Evolutionary conservation across 2,329 filamentous ascomycete species (phyloP).

Genomic region (Pseudogymnoascus sp.): DNA sequence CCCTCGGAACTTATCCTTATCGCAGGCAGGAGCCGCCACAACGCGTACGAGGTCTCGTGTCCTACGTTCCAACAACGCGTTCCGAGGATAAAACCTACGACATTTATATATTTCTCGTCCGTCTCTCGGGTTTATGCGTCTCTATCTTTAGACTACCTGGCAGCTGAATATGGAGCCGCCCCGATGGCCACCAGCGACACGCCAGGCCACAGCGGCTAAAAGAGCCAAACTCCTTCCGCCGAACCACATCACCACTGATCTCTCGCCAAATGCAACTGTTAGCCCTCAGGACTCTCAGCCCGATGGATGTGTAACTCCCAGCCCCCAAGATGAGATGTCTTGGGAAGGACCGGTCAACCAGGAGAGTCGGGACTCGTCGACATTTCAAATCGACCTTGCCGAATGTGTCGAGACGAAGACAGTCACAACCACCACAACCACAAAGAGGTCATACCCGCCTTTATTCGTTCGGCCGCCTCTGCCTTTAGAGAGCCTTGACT

Average conservation of each 20-base stretch:
- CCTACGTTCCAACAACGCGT: neutral
- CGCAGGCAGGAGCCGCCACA: neutral
- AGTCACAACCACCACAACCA: constrained; percentile 87
- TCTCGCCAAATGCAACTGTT: neutral
- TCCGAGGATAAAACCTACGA: neutral
- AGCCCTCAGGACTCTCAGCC: neutral
- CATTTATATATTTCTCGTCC: neutral
- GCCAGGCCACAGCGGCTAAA: constrained; percentile 3
- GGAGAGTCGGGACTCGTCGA: constrained; percentile 17
- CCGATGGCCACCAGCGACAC: constrained; percentile 4
- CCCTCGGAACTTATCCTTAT: constrained; percentile 6
- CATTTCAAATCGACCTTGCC: constrained; percentile 45
- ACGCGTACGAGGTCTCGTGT: constrained; percentile 6
- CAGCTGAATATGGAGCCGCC: constrained; percentile 5
- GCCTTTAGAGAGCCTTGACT: constrained; percentile 61
- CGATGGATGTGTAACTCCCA: neutral
- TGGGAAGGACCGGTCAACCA: neutral
- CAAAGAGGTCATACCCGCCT: constrained; percentile 77
- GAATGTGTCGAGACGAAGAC: constrained; percentile 63
- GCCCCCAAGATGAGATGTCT: neutral
- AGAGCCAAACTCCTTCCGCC: neutral
- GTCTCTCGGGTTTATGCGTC: constrained; percentile 3
- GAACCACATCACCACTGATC: neutral
- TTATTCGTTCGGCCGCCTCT: constrained; percentile 65
- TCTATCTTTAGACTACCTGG: constrained; percentile 2